Evolutionary conservation across 2,329 filamentous ascomycete species (phyloP), one percentile per base, ranked within the genome.

Genomic region (Colletotrichum sp.): DNA sequence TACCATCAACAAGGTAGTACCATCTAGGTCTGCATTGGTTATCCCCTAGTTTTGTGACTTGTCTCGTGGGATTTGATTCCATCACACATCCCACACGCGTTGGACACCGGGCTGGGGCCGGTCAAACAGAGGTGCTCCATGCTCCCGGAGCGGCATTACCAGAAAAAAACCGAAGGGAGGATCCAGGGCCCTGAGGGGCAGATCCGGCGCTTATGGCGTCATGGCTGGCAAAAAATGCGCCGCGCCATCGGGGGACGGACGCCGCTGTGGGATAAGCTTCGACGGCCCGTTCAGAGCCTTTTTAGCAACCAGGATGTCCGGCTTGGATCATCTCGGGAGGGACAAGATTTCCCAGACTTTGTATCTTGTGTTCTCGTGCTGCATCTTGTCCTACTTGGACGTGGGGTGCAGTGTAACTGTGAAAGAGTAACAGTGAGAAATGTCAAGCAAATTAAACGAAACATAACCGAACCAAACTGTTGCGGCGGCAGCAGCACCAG

Each of bases 141-240:
- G 44, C 8, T 34, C 34, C 55, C n/a, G n/a, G 49, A 12, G 36
- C 26, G 15, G 26, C 13, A 8, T 57, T 13, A 52, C 44, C 44
- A 52, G n/a, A 52, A 52, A 24, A 52, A 55, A 26, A 62, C n/a
- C 30, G 36, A 24, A 30, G 30, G 69, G 21, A 32, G 34, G 30
- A 49, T 28, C 71, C 72, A 66, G 62, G 62, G 8, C 24, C 26
- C 44, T 39, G 59, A 63, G 69, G 69, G 69, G 74, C 30, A 12
- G 21, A 21, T 69, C 44, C 44, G 74, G 57, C 74, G 70, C 64
- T 74, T 76, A 76, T 74, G 49, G 74, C 74, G 74, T 76, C 70
- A 74, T 74, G 65, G 30, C 59, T 36, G 44, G n/a, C n/a, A 21
- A 39, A 65, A 55, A 72, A 26, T 24, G 24, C 73, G 63, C 55